A percentile compares a stretch with the other conserved stretches of the same genome.
Evolutionary conservation across 1,284 basidiomycete species (phyloP).

Genomic region (Leccinum brunneo-olivaceum): DNA sequence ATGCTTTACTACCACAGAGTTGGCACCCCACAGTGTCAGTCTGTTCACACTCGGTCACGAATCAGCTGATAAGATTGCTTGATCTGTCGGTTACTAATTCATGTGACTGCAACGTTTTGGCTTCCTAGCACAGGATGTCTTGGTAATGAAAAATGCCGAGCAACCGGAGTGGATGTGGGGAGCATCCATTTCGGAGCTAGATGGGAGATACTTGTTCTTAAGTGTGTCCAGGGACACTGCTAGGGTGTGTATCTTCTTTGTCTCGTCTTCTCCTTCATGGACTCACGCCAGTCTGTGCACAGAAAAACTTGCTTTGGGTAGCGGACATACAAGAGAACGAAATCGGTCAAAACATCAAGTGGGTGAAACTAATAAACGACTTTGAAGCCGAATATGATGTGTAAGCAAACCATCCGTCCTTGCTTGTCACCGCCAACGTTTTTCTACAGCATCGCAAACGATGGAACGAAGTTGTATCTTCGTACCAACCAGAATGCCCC

Average conservation of each 20-base stretch:
- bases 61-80: constrained; percentile 5
- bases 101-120: constrained; percentile 10
- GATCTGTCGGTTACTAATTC: background rate
- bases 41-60: background rate
- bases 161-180: constrained; percentile 68
- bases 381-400: constrained; percentile 58
- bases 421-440: constrained; percentile 2
- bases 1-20: constrained; percentile 72
- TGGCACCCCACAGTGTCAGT: constrained; percentile 62
- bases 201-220: constrained; percentile 60
- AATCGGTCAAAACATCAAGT: constrained; percentile 59
- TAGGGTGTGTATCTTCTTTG: constrained; percentile 37
- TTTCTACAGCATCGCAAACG: constrained; percentile 52
- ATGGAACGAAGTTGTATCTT: constrained; percentile 61
- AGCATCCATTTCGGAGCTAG: constrained; percentile 47
- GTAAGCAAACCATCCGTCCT: constrained; percentile 36
- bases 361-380: constrained; percentile 62
- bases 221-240: constrained; percentile 56
- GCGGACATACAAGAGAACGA: constrained; percentile 54
- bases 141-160: constrained; percentile 57
- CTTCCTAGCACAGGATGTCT: constrained; percentile 54
- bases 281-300: constrained; percentile 1
- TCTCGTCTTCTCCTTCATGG: background rate
- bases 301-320: constrained; percentile 75
- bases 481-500: constrained; percentile 63